Percentiles rank a stretch among this genome's conserved stretches.
phyloP scores from a whole-genome alignment of 2,329 filamentous ascomycete species.

The Neopestalotiopsis clavispora region DNA sequence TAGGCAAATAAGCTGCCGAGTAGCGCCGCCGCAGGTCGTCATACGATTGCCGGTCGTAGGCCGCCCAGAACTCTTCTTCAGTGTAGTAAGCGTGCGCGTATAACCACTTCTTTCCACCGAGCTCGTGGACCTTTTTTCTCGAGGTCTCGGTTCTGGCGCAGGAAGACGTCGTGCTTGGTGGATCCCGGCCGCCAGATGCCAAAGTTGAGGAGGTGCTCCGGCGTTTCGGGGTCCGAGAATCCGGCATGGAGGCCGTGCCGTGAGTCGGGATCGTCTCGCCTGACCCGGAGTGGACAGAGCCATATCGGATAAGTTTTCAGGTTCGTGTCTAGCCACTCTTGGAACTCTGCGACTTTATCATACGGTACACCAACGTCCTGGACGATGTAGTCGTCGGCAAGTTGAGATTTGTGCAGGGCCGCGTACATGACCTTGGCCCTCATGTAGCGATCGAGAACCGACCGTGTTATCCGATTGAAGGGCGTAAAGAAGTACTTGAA shows the following conservation, averaged over 20 bases:
- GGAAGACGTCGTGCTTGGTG: conserved; percentile 47
- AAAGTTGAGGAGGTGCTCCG: conserved; percentile 59
- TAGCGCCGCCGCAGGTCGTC: conserved; percentile 63
- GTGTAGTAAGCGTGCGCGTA: conserved; percentile 74
- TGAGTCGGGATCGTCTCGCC: conserved; percentile 45
- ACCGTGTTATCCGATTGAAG: conserved; percentile 68
- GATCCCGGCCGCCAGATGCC: conserved; percentile 64
- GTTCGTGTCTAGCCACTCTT: conserved; percentile 50
- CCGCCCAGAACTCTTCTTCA: conserved; percentile 70
- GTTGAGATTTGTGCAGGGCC: conserved; percentile 65
- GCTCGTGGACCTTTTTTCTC: conserved; percentile 61
- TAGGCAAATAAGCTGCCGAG: conserved; percentile 62
- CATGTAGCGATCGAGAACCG: conserved; percentile 64
- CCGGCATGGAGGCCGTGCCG: conserved; percentile 52
- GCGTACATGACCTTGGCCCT: conserved; percentile 70
- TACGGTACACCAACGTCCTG: conserved; percentile 66
- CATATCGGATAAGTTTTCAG: conserved; percentile 59
- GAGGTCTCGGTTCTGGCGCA: conserved; percentile 61
- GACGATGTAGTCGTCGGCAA: conserved; percentile 65
- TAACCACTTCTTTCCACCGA: conserved; percentile 71
- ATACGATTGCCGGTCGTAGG: conserved; percentile 66
- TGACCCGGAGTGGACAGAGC: conserved; percentile 57
- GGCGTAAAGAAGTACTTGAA: conserved; percentile 69
- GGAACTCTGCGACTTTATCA: conserved; percentile 46
- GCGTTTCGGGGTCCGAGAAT: conserved; percentile 43